phyloP scores from a whole-genome alignment of 2,329 filamentous ascomycete species.

The Alternaria triticimaculans region DNA sequence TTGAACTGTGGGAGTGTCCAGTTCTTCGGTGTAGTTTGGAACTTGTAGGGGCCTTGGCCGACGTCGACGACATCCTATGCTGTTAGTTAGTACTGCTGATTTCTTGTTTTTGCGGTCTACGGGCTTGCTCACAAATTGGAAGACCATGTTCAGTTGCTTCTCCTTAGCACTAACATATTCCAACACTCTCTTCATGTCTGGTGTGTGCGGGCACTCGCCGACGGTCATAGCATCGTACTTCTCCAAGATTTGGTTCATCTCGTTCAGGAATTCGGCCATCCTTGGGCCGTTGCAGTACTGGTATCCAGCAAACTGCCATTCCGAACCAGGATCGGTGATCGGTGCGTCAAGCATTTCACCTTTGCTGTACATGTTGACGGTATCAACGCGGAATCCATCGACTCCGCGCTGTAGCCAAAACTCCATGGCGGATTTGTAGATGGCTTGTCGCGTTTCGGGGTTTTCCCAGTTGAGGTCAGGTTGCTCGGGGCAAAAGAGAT shows the following conservation, averaged over 20 bases:
- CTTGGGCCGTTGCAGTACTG: constrained; percentile 72
- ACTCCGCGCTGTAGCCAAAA: constrained; percentile 82
- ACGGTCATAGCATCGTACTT: constrained; percentile 73
- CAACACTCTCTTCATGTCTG: constrained; percentile 63
- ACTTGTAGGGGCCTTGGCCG: constrained; percentile 46
- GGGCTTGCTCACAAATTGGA: constrained; percentile 53
- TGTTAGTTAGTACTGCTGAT: background rate
- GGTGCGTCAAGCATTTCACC: constrained; percentile 44
- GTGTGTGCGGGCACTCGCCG: constrained; percentile 71
- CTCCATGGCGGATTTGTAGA: constrained; percentile 72
- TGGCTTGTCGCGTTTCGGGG: constrained; percentile 68
- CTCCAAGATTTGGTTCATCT: constrained; percentile 67
- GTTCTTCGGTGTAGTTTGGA: constrained; percentile 44
- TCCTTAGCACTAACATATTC: constrained; percentile 65
- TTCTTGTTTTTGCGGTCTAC: too few relatives aligned
- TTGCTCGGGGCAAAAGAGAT: constrained; percentile 76
- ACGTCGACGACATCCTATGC: constrained; percentile 50
- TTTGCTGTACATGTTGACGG: constrained; percentile 49
- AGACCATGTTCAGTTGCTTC: constrained; percentile 72
- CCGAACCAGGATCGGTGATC: constrained; percentile 36
- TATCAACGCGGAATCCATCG: constrained; percentile 52
- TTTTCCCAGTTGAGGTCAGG: constrained; percentile 90
- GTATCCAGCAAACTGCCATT: constrained; percentile 48
- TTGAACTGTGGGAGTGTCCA: constrained; percentile 42
- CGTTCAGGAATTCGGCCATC: constrained; percentile 71